A percentile compares a stretch with the other conserved stretches of the same genome.
These are phyloP conservation scores for Asclepias syriaca DNA, from an alignment of 257 asterid species.

Conservation along the genomic window DNA sequence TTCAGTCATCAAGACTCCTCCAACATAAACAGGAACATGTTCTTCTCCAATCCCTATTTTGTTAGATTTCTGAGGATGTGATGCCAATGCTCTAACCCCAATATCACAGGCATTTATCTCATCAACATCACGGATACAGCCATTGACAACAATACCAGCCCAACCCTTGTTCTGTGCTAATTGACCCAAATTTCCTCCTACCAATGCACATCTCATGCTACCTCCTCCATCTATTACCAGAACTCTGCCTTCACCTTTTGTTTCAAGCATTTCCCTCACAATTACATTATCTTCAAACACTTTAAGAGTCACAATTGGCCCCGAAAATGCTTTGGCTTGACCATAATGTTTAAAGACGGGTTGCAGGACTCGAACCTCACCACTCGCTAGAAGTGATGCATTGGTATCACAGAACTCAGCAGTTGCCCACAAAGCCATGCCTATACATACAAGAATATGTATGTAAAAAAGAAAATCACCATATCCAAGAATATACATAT, in stretches of 20 bases:
- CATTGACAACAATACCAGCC: slow-evolving; percentile 70
- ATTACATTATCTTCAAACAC: slow-evolving; percentile 77
- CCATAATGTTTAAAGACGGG: slow-evolving; percentile 79
- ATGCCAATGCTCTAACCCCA: slow-evolving; percentile 79
- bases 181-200: slow-evolving; percentile 75
- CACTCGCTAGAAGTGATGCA: slow-evolving; percentile 43
- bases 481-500: not conserved
- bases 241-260: slow-evolving; percentile 66
- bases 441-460: not conserved
- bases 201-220: slow-evolving; percentile 73
- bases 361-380: slow-evolving; percentile 66
- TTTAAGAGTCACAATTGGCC: slow-evolving; percentile 67
- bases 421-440: slow-evolving; percentile 71
- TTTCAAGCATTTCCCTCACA: slow-evolving; percentile 70
- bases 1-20: slow-evolving; percentile 50
- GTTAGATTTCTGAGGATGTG: slow-evolving; percentile 71
- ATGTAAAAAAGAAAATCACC: too few relatives aligned
- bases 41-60: slow-evolving; percentile 65
- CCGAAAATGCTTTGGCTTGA: slow-evolving; percentile 55
- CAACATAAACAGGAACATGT: slow-evolving; percentile 43
- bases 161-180: slow-evolving; percentile 76
- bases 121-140: slow-evolving; percentile 74
- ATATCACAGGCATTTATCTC: slow-evolving; percentile 79
- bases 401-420: slow-evolving; percentile 83
- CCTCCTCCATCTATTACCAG: slow-evolving; percentile 85